A percentile compares a stretch with the other conserved stretches of the same genome.
phyloP scores from a whole-genome alignment of 2,329 filamentous ascomycete genomes.

The Tolypocladium pustulatum region DNA sequence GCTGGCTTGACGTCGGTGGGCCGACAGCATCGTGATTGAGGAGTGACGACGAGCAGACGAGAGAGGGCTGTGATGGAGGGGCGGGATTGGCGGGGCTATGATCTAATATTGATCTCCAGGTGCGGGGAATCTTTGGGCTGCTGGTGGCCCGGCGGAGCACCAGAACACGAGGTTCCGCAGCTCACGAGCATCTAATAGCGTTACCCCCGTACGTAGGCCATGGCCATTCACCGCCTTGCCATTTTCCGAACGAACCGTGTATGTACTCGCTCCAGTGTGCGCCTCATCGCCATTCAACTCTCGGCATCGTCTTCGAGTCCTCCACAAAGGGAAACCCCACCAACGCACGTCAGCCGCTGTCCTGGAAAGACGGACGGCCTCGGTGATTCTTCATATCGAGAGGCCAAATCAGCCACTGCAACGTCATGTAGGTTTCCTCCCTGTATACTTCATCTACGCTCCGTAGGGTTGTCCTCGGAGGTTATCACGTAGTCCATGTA shows the following conservation, averaged over 20 bases:
- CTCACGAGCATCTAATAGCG: too few relatives aligned
- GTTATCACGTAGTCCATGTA: neutral
- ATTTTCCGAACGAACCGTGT: neutral
- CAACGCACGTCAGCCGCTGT: neutral
- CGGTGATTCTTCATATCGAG: too few relatives aligned
- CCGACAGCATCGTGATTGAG: neutral
- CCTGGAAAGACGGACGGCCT: neutral
- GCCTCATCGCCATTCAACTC: neutral
- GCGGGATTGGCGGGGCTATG: neutral
- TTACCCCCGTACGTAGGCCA: too few relatives aligned
- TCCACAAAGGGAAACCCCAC: neutral
- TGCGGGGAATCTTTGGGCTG: neutral
- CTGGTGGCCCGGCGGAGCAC: neutral
- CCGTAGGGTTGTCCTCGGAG: too few relatives aligned
- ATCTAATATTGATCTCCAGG: neutral
- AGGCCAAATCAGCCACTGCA: too few relatives aligned
- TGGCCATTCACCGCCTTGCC: neutral
- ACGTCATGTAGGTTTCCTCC: neutral
- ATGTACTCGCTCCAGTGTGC: neutral
- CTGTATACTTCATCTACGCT: too few relatives aligned
- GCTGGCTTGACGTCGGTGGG: neutral
- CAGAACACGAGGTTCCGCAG: neutral
- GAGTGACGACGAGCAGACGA: neutral
- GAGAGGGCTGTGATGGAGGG: neutral
- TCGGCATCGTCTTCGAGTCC: neutral